These are phyloP conservation scores for Sporobolomyces phaffii DNA, from an alignment of 768 basidiomycete genomes.

Conservation along the genomic window DNA sequence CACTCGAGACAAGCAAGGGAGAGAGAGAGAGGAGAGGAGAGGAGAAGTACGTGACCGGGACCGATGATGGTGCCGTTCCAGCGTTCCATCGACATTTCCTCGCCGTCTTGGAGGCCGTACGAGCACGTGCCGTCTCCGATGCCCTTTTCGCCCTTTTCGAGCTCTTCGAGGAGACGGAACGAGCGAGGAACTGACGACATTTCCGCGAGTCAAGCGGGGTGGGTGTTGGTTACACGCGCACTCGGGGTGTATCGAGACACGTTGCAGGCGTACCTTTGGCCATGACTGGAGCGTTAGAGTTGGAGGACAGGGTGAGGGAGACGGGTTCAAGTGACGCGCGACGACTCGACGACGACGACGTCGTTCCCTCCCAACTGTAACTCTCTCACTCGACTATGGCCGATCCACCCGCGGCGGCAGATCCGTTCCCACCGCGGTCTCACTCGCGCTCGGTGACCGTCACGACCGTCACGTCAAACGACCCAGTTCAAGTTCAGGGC, in stretches of 20 bases:
- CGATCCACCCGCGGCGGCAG: too few species aligned
- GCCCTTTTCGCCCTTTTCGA: constrained; percentile 99
- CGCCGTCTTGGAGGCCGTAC: constrained; percentile 88
- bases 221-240: too few species aligned
- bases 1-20: too few species aligned
- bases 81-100: constrained; percentile 94
- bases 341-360: too few species aligned
- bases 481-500: too few species aligned
- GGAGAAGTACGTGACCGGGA: constrained; percentile 76
- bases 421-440: too few species aligned
- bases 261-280: constrained; percentile 20
- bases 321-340: too few species aligned
- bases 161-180: constrained; percentile 92
- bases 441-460: too few species aligned
- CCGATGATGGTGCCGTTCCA: constrained; percentile 99
- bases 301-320: background rate
- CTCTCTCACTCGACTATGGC: too few species aligned
- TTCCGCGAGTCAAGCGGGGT: background rate
- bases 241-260: too few species aligned
- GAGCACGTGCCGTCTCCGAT: constrained; percentile 97
- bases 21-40: background rate
- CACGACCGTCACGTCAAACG: too few species aligned
- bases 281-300: background rate
- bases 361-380: too few species aligned
- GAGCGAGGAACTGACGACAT: constrained; percentile 73